Base-by-base conservation (phyloP, 176 grass and related monocot genomes). In the Zizania latifolia region DNA sequence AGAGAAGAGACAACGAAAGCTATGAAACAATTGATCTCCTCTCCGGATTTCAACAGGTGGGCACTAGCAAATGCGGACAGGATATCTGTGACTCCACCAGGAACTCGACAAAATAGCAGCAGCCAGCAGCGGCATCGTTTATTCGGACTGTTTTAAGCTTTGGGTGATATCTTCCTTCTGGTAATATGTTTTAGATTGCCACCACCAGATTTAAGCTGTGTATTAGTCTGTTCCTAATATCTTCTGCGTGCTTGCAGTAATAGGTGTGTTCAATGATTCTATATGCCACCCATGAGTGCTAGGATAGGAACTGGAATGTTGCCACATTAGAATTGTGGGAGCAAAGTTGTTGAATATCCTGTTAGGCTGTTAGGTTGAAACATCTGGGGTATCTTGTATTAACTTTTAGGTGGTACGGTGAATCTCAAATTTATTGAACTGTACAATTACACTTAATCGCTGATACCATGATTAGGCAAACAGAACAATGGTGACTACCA, bases 11-110 rank as follows among this genome's bases (percentile, higher is more conserved):
- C 94, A 24, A 73, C 72, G 11, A 89, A 90, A 63, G 84, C 76
- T 50, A 82, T 97, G 84, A 78, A 57, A 13, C 77, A 97, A 45
- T 28, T 97, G 60, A 2, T 93, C 16, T 93, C 88, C 33, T 91
- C 94, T 1, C 83, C 88, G 0, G 94, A 93, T 54, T 97, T 97
- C 86, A 90, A 86, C 74, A 80, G 73, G 62, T 97, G 94, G 94
- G 94, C 86, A 27, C 40, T 86, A 21, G 54, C 81, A 30, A 97
- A 97, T 40, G 81, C 68, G 0, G 78, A 87, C 48, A 93, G 91
- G 76, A 87, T 93, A 57, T 82, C 83, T 29, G 88, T 97, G 35
- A 78, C 83, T 26, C 81, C 94, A 44, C 45, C 73, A 44, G 85
- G 74, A 77, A 66, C 60, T 46, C 82, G 27, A 59, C 71, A 55